Evolutionary conservation across 345 rosid species (phyloP).

Genomic region (Hibiscus trionum): DNA sequence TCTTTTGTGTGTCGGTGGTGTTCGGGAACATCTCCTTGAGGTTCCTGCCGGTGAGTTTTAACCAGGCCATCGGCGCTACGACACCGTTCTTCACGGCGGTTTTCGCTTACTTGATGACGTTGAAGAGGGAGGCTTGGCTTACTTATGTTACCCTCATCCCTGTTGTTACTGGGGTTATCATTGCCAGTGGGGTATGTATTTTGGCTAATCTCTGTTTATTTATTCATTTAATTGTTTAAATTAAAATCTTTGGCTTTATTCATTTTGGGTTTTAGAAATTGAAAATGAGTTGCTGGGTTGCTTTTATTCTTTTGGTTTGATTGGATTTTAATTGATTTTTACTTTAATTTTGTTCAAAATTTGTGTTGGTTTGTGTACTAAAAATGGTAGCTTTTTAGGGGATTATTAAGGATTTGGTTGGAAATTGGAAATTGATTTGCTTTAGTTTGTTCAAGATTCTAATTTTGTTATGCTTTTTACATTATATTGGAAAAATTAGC

Average conservation of each 20-base stretch:
- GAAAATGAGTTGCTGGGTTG: not conserved
- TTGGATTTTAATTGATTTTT: not conserved
- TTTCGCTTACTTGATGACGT: not conserved
- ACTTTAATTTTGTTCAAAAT: not conserved
- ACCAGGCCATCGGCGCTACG: conserved; percentile 95
- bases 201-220: not conserved
- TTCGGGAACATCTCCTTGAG: conserved; percentile 83
- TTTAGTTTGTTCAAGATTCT: not conserved
- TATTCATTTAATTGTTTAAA: too few relatives aligned
- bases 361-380: not conserved
- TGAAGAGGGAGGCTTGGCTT: not conserved
- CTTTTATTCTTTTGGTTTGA: not conserved
- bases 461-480: not conserved
- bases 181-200: conserved; percentile 80
- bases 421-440: not conserved
- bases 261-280: not conserved
- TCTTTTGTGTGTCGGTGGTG: conserved; percentile 79
- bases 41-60: conserved; percentile 82
- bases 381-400: not conserved
- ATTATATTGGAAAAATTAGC: not conserved
- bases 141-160: not conserved
- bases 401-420: not conserved
- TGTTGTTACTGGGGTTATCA: not conserved
- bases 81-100: conserved; percentile 40
- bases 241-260: too few relatives aligned